Evolutionary conservation across 495 filamentous ascomycete species (phyloP).

Genomic region (Hyaloscypha hepaticicola): DNA sequence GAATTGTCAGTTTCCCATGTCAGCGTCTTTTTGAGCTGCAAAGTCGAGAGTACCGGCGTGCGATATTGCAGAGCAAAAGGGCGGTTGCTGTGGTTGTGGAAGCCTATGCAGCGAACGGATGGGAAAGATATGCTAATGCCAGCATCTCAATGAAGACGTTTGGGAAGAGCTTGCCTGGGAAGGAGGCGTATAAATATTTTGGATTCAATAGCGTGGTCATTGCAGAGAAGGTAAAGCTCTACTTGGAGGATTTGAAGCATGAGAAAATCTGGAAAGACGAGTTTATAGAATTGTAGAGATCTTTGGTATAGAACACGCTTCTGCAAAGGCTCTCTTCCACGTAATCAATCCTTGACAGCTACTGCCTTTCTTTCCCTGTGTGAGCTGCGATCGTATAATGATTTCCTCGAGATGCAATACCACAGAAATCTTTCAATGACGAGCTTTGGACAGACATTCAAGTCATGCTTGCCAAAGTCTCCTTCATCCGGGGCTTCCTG

Average conservation of each 20-base stretch:
- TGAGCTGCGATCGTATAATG: no score
- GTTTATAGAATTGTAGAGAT: slow-evolving; percentile 8
- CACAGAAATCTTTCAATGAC: no score
- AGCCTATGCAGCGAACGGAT: slow-evolving; percentile 30
- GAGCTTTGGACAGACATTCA: no score
- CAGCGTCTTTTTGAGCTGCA: slow-evolving; percentile 31
- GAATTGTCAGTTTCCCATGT: slow-evolving; percentile 23
- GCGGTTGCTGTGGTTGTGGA: slow-evolving; percentile 31
- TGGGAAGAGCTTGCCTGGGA: slow-evolving; percentile 34
- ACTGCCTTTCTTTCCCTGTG: no score
- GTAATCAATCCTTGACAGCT: no score
- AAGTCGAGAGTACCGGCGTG: slow-evolving; percentile 19
- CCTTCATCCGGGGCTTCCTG: slow-evolving; percentile 31
- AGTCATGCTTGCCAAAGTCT: slow-evolving; percentile 32
- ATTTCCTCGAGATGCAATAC: no score
- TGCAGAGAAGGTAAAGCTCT: not conserved
- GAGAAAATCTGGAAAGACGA: slow-evolving; percentile 5
- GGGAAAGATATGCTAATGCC: slow-evolving; percentile 32
- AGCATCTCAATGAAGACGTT: slow-evolving; percentile 21
- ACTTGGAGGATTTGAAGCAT: slow-evolving; percentile 5
- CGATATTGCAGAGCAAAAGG: slow-evolving; percentile 28
- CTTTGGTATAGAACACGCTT: not conserved
- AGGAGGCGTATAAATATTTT: slow-evolving; percentile 53
- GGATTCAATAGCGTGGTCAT: slow-evolving; percentile 41
- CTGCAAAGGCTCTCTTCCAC: no score